Conservation (phyloP, 2,329 filamentous ascomycete genomes). For the Verticillium alfalfae region DNA sequence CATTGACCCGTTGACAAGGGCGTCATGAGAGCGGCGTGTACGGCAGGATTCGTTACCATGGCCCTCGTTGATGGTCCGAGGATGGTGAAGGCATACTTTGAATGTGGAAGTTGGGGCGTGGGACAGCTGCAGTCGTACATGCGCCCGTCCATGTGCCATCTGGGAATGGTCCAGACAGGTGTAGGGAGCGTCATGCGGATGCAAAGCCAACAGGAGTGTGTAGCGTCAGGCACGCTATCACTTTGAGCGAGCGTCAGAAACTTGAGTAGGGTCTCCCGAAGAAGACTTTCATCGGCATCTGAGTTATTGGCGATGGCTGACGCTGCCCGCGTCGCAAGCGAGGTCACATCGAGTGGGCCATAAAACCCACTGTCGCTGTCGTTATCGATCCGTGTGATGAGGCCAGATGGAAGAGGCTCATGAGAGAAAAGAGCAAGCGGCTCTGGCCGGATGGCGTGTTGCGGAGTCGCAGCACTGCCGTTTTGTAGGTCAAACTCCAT, state of each 20-base stretch:
- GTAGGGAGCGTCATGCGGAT: constrained; percentile 3
- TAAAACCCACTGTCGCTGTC: background rate
- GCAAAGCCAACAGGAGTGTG: constrained; percentile 5
- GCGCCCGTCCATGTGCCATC: constrained; percentile 8
- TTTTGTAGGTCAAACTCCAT: no score
- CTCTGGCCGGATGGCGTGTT: background rate
- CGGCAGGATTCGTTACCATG: background rate
- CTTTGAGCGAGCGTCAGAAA: background rate
- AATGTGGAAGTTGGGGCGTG: background rate
- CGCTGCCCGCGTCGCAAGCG: background rate
- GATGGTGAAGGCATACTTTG: constrained; percentile 8
- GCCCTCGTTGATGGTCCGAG: constrained; percentile 7
- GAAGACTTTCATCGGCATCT: background rate
- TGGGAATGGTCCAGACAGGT: constrained; percentile 1
- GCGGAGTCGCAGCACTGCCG: background rate
- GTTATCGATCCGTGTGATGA: background rate
- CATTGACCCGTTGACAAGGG: background rate
- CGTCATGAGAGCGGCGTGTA: background rate
- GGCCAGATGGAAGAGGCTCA: background rate
- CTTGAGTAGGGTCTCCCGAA: background rate
- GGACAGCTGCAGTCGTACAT: constrained; percentile 7
- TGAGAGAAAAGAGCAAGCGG: background rate
- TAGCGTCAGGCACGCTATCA: background rate
- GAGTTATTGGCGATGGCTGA: background rate
- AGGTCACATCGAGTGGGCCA: background rate